phyloP scores from a whole-genome alignment of 164 flowering plant species.

The Macadamia integrifolia region DNA sequence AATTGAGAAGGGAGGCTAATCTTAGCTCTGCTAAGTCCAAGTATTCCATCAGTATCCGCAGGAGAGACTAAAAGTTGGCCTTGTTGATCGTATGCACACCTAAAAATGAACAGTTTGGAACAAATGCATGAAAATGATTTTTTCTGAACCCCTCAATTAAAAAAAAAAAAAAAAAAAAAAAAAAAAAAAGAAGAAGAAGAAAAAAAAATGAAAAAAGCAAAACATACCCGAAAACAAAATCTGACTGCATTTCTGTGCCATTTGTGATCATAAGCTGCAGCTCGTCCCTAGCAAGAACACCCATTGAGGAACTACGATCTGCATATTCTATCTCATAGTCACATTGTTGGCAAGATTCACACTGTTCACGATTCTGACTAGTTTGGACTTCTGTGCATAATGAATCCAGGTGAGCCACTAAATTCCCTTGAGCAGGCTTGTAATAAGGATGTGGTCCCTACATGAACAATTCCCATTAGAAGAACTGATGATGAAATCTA shows the following conservation, averaged over 20 bases:
- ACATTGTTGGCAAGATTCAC: slow-evolving; percentile 59
- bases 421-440: slow-evolving; percentile 44
- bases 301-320: slow-evolving; percentile 71
- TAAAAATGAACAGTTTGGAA: slow-evolving; percentile 16
- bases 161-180: too few relatives aligned
- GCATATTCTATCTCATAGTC: slow-evolving; percentile 83
- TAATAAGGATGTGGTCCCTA: slow-evolving; percentile 76
- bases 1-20: slow-evolving; percentile 72
- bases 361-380: slow-evolving; percentile 22
- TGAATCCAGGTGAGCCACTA: slow-evolving; percentile 45
- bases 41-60: slow-evolving; percentile 69
- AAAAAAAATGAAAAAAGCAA: background rate
- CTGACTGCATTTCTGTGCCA: slow-evolving; percentile 39
- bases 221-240: slow-evolving; percentile 62
- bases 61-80: slow-evolving; percentile 57
- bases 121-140: background rate
- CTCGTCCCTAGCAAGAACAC: slow-evolving; percentile 67
- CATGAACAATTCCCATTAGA: slow-evolving; percentile 20
- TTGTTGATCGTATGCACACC: slow-evolving; percentile 88
- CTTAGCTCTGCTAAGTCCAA: slow-evolving; percentile 63
- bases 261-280: slow-evolving; percentile 42
- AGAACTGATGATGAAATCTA: background rate
- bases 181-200: too few relatives aligned
- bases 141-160: background rate
- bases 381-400: slow-evolving; percentile 51